A percentile compares a stretch with the other conserved stretches of the same genome.
Evolutionary conservation across 257 asterid genomes (phyloP).

Genomic region (Solanum lycopersicoides): DNA sequence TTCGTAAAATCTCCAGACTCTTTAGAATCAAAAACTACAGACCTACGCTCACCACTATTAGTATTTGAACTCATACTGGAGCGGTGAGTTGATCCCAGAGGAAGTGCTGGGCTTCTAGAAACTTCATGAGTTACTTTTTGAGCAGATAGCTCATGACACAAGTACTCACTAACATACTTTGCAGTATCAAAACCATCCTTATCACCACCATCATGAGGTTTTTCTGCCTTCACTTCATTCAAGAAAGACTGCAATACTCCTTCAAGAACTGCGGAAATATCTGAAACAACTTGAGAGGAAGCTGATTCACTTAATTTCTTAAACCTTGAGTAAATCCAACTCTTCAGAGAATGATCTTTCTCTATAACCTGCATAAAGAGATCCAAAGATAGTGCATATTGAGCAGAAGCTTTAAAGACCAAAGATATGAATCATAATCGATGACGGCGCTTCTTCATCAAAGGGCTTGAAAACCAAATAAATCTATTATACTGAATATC

Average conservation of each 20-base stretch:
- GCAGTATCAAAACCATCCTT: conserved; percentile 35
- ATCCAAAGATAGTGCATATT: conserved; percentile 7
- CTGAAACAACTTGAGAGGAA: conserved; percentile 54
- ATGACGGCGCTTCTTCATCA: not conserved
- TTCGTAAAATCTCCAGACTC: conserved; percentile 37
- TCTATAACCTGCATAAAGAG: conserved; percentile 54
- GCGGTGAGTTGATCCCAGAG: conserved; percentile 15
- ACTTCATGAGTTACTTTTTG: conserved; percentile 41
- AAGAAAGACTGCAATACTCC: conserved; percentile 51
- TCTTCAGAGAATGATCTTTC: conserved; percentile 45
- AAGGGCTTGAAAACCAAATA: not conserved
- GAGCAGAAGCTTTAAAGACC: conserved; percentile 9
- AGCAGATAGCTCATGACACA: conserved; percentile 27
- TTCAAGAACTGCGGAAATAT: conserved; percentile 48
- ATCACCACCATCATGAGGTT: conserved; percentile 22
- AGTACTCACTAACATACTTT: conserved; percentile 29
- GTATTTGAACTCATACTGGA: conserved; percentile 18
- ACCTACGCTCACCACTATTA: conserved; percentile 33
- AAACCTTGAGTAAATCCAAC: conserved; percentile 59
- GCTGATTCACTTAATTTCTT: conserved; percentile 54
- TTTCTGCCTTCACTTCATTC: conserved; percentile 42
- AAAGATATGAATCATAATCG: not conserved
- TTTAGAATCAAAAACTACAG: conserved; percentile 33
- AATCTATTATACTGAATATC: not conserved
- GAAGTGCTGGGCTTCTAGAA: conserved; percentile 24